Percentiles rank a stretch among this genome's conserved stretches.
Conservation (phyloP, 2,329 filamentous ascomycete species). For the Aphanocladium album region DNA sequence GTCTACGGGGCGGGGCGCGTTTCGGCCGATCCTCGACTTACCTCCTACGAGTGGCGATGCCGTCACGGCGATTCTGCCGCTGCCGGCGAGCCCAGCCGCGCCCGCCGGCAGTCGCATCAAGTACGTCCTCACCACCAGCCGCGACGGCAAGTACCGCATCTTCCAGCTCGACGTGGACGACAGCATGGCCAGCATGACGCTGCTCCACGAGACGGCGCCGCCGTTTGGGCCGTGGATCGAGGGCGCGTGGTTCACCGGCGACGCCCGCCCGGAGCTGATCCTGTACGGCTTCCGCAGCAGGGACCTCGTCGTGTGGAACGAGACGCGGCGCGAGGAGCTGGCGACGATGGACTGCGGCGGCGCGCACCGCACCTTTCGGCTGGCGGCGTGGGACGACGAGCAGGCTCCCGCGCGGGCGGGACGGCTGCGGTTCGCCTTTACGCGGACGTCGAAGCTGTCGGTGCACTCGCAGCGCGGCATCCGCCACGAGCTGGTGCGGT, state of each 20-base stretch:
- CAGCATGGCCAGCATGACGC: constrained; percentile 27
- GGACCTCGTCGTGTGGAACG: constrained; percentile 77
- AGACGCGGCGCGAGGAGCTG: constrained; percentile 63
- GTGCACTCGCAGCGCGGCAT: constrained; percentile 39
- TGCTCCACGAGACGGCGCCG: constrained; percentile 63
- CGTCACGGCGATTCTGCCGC: constrained; percentile 60
- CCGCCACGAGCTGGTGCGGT: constrained; percentile 48
- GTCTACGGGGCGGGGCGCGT: constrained; percentile 16
- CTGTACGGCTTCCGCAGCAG: constrained; percentile 78
- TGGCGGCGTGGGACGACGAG: constrained; percentile 18
- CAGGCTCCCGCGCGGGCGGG: constrained; percentile 27
- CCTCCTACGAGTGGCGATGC: constrained; percentile 51
- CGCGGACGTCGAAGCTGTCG: constrained; percentile 55
- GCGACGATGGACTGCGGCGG: constrained; percentile 77
- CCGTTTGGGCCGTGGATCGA: constrained; percentile 75
- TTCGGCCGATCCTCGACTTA: constrained; percentile 27
- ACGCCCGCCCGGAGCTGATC: constrained; percentile 49
- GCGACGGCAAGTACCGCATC: constrained; percentile 72
- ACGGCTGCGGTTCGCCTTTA: constrained; percentile 62
- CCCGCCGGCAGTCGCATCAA: constrained; percentile 7
- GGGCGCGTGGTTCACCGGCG: constrained; percentile 54
- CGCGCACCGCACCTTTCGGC: constrained; percentile 71
- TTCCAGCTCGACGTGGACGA: constrained; percentile 37
- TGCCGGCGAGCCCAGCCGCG: constrained; percentile 26
- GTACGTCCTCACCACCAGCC: constrained; percentile 65